These are phyloP conservation scores for Monoraphidium neglectum DNA, from an alignment of 139 green algal species.

Conservation along the genomic window DNA sequence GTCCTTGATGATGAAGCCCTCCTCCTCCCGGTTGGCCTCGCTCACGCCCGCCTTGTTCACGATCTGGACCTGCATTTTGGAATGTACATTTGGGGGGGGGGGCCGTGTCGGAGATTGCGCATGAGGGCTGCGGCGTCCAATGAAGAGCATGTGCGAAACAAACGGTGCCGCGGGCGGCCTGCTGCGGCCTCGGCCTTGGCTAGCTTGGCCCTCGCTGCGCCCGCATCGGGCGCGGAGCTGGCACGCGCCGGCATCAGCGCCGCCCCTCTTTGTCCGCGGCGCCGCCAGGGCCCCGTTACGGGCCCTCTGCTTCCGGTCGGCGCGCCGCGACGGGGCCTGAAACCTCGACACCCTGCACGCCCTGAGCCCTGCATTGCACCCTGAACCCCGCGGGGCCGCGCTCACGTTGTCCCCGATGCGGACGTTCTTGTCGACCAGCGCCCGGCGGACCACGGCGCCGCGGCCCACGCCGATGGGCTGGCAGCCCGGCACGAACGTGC, in stretches of 20 bases:
- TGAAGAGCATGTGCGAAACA: not conserved
- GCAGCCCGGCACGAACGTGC: constrained; percentile 66
- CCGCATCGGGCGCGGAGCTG: too few relatives aligned
- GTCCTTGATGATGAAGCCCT: constrained; percentile 96
- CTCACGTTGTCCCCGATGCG: constrained; percentile 86
- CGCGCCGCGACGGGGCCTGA: too few relatives aligned
- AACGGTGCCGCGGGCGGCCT: not conserved
- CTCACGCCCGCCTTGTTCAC: constrained; percentile 87
- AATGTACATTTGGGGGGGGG: too few relatives aligned
- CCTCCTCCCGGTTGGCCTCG: constrained; percentile 85
- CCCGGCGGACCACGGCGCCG: constrained; percentile 52
- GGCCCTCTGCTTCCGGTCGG: too few relatives aligned
- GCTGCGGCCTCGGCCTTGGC: not conserved
- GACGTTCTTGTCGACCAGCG: constrained; percentile 99
- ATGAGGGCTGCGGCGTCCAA: not conserved
- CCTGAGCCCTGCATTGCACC: too few relatives aligned
- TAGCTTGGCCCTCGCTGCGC: too few relatives aligned
- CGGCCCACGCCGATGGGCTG: constrained; percentile 96
- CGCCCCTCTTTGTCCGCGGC: too few relatives aligned
- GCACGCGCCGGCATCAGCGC: too few relatives aligned
- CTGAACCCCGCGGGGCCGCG: too few relatives aligned
- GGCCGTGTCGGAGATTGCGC: not conserved
- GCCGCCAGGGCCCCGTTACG: too few relatives aligned
- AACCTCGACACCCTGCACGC: too few relatives aligned
- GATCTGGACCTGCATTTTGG: constrained; percentile 74